Percentiles rank a stretch among this genome's conserved stretches.
These are phyloP conservation scores for Septoria petroselini DNA, from an alignment of 2,329 filamentous ascomycete species.

Conservation along the genomic window DNA sequence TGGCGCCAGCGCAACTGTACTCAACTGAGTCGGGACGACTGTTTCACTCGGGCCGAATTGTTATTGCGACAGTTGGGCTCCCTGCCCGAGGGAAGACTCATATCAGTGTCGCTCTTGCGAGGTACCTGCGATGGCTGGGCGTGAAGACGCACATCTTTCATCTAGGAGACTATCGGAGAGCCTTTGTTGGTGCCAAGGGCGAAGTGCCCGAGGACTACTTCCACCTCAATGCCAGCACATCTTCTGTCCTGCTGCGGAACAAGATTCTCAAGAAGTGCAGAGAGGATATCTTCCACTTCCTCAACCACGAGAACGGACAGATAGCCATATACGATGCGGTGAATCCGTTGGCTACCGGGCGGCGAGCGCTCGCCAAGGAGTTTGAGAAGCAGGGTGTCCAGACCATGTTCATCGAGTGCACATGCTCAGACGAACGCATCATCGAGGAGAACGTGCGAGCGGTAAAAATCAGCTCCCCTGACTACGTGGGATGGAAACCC, in stretches of 20 bases:
- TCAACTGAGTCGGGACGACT: conserved; percentile 96
- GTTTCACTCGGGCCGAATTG: conserved; percentile 95
- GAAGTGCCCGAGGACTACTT: conserved; percentile 97
- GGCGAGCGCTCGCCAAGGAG: conserved; percentile 84
- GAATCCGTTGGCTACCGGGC: conserved; percentile 79
- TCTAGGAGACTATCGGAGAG: conserved; percentile 90
- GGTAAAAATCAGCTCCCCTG: conserved; percentile 96
- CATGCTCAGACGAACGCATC: conserved; percentile 87
- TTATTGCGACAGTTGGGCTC: conserved; percentile 93
- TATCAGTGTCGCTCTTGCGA: conserved; percentile 89
- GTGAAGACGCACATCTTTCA: conserved; percentile 99
- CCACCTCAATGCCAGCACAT: conserved; percentile 87
- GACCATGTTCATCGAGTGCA: conserved; percentile 96
- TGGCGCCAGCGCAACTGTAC: conserved; percentile 95
- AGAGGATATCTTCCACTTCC: conserved; percentile 93
- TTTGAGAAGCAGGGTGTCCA: conserved; percentile 96
- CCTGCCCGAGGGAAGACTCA: conserved; percentile 97
- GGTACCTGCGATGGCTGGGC: conserved; percentile 93
- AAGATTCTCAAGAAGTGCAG: conserved; percentile 97
- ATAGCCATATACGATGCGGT: conserved; percentile 98
- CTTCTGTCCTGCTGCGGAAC: conserved; percentile 88
- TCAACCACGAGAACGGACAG: conserved; percentile 96
- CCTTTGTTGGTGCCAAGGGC: conserved; percentile 77
- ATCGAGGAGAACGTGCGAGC: conserved; percentile 95
- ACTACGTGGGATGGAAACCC: conserved; percentile 90